A percentile compares a stretch with the other conserved stretches of the same genome.
Conservation (phyloP, 176 grass and related monocot species). For the Melocanna baccifera region DNA sequence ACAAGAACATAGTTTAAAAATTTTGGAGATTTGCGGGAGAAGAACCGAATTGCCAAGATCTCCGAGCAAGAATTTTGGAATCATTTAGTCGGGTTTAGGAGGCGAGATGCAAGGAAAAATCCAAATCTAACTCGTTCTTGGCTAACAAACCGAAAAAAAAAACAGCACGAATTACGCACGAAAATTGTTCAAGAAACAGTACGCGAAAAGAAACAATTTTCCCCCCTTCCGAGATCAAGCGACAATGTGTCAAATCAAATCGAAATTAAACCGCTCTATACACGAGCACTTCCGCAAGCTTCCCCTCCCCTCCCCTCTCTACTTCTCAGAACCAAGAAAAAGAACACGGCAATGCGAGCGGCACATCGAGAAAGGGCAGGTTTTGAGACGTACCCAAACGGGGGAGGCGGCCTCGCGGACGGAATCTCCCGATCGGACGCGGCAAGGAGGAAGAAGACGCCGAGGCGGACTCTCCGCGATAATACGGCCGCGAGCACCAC, state of each 20-base stretch:
- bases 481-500: conserved; percentile 40
- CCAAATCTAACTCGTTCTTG: conserved; percentile 14
- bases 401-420: neutral
- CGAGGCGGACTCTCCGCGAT: neutral
- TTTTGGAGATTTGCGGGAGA: neutral
- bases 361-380: neutral
- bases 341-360: conserved; percentile 6
- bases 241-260: neutral
- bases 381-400: conserved; percentile 24
- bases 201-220: neutral
- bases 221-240: neutral
- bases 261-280: neutral
- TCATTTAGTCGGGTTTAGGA: neutral
- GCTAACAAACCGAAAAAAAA: conserved; percentile 13
- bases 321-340: neutral
- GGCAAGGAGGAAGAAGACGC: neutral
- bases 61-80: conserved; percentile 19
- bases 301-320: neutral
- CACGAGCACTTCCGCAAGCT: neutral
- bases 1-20: neutral
- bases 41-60: conserved; percentile 21
- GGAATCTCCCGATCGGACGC: neutral
- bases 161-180: neutral
- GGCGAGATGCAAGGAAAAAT: neutral
- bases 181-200: neutral